phyloP scores from a whole-genome alignment of 148 eudicot species.

The Fallopia convolvulus region DNA sequence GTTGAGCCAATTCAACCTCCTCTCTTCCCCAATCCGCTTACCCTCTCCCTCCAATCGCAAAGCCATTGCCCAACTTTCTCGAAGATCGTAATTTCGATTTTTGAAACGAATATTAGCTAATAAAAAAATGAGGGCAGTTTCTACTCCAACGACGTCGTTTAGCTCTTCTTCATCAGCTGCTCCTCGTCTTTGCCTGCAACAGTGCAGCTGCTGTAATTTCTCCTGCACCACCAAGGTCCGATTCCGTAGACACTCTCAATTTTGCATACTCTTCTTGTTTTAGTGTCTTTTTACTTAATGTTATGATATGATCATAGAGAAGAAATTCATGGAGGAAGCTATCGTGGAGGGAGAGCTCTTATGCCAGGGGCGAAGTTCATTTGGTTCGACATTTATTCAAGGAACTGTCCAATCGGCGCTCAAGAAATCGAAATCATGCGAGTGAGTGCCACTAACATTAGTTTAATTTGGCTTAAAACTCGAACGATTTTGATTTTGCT shows the following conservation, averaged over 20 bases:
- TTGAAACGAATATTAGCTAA: neutral
- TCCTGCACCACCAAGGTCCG: constrained; percentile 1
- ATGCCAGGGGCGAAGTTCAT: neutral
- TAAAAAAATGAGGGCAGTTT: neutral
- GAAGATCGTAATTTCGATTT: neutral
- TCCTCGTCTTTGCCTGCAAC: neutral
- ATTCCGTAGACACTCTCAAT: neutral
- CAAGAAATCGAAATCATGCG: neutral
- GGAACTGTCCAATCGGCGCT: neutral
- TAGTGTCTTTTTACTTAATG: neutral
- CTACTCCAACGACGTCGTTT: constrained; percentile 10
- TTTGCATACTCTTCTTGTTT: neutral
- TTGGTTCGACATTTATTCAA: neutral
- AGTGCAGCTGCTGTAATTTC: neutral
- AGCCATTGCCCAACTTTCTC: neutral
- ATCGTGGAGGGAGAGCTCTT: neutral
- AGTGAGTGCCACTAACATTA: neutral
- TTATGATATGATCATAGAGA: neutral
- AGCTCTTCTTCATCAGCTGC: neutral
- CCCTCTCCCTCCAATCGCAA: neutral
- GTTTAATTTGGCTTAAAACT: neutral
- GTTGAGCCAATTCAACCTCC: neutral
- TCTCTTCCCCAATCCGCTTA: neutral
- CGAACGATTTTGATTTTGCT: neutral
- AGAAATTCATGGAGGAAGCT: constrained; percentile 3